Evolutionary conservation across 2,329 filamentous ascomycete species (phyloP).

Genomic region (Ophiostoma sp.): DNA sequence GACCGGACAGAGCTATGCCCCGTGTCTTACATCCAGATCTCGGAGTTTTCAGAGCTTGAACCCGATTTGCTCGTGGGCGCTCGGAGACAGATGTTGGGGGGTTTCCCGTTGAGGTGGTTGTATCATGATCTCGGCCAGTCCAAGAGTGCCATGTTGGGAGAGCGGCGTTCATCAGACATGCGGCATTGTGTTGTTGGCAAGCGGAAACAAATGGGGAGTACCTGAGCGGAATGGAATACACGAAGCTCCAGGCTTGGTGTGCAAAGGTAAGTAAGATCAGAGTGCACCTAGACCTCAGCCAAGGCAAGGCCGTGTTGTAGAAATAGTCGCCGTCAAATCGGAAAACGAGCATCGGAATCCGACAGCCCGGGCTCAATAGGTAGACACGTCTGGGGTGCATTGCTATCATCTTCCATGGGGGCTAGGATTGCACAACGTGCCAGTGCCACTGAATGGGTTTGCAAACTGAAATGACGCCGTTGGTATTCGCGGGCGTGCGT

Average conservation of each 20-base stretch:
- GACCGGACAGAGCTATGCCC: not conserved
- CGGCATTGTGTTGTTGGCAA: too few species aligned
- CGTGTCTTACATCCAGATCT: conserved; percentile 1
- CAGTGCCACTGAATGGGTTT: too few species aligned
- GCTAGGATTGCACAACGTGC: not conserved
- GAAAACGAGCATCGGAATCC: conserved; percentile 5
- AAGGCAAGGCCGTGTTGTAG: not conserved
- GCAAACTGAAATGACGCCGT: too few species aligned
- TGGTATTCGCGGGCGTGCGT: not conserved
- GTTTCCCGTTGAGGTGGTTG: too few species aligned
- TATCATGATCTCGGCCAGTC: too few species aligned
- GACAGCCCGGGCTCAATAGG: not conserved
- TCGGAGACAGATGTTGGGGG: too few species aligned
- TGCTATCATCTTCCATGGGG: not conserved
- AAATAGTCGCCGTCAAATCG: not conserved
- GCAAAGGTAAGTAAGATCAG: too few species aligned
- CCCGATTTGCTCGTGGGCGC: not conserved
- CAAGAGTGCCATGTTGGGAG: too few species aligned
- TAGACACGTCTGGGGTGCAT: not conserved
- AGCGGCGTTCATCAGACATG: too few species aligned
- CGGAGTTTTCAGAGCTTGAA: not conserved
- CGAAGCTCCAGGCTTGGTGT: too few species aligned
- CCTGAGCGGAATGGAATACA: too few species aligned
- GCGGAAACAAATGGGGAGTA: too few species aligned
- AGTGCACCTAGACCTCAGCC: not conserved